Conservation (phyloP, 2,329 filamentous ascomycete genomes). For the Aureobasidium sp. region DNA sequence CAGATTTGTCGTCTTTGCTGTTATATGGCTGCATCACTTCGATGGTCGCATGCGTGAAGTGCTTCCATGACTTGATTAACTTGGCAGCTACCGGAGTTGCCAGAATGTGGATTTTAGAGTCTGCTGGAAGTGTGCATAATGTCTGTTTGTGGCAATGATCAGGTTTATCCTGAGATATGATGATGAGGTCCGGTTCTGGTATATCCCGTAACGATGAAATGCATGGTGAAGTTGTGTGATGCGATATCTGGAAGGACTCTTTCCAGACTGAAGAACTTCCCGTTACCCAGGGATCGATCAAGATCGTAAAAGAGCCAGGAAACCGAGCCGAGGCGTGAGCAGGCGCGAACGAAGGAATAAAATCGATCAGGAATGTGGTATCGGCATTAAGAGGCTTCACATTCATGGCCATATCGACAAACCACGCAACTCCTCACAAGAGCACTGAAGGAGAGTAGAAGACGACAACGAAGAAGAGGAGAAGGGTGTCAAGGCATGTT, state of each 20-base stretch:
- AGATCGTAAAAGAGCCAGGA: slow-evolving; percentile 54
- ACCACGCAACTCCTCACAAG: neutral
- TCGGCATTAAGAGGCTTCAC: slow-evolving; percentile 60
- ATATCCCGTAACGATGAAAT: slow-evolving; percentile 52
- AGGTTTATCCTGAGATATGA: slow-evolving; percentile 56
- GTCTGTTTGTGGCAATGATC: slow-evolving; percentile 68
- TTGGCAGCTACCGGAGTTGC: slow-evolving; percentile 59
- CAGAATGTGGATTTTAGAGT: slow-evolving; percentile 55
- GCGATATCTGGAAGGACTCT: slow-evolving; percentile 54
- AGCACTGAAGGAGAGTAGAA: neutral
- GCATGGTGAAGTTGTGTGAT: slow-evolving; percentile 49
- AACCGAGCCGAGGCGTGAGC: slow-evolving; percentile 32
- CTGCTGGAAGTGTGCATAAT: slow-evolving; percentile 54
- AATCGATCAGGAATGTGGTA: slow-evolving; percentile 58
- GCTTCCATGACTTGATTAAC: slow-evolving; percentile 59
- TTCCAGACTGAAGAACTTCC: slow-evolving; percentile 56
- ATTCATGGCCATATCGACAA: slow-evolving; percentile 51
- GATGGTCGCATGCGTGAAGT: slow-evolving; percentile 51
- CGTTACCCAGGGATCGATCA: slow-evolving; percentile 66
- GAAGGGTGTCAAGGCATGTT: slow-evolving; percentile 10
- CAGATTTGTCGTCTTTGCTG: slow-evolving; percentile 31
- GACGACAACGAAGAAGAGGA: neutral
- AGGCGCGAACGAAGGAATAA: slow-evolving; percentile 48
- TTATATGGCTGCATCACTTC: slow-evolving; percentile 39
- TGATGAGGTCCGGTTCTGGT: slow-evolving; percentile 47